Evolutionary conservation across 139 green algal species (phyloP).

Genomic region (Volvox reticuliferus): DNA sequence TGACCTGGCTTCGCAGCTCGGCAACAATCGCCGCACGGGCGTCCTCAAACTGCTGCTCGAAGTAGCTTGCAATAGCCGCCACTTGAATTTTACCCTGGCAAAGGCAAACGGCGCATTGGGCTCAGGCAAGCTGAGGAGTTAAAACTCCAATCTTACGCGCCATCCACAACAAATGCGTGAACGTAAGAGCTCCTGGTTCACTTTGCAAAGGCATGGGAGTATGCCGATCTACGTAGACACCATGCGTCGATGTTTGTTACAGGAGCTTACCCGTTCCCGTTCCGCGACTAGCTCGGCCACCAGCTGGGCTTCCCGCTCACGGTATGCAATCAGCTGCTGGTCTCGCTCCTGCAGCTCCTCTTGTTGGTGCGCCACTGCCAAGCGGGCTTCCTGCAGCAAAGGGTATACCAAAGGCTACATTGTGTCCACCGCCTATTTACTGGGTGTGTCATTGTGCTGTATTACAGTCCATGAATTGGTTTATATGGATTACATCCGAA

Average conservation of each 20-base stretch:
- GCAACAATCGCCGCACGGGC: neutral
- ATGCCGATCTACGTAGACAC: neutral
- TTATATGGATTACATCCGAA: too few relatives aligned
- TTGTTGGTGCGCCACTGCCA: constrained; percentile 42
- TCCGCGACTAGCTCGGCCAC: neutral
- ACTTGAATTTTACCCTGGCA: neutral
- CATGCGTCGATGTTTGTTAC: neutral
- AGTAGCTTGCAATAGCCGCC: neutral
- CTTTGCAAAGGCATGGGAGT: too few relatives aligned
- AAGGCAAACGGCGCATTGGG: too few relatives aligned
- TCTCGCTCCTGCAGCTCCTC: constrained; percentile 18
- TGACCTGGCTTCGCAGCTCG: neutral
- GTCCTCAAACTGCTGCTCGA: constrained; percentile 17
- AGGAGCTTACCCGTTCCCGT: neutral
- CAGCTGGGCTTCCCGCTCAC: neutral
- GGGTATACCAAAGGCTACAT: too few relatives aligned
- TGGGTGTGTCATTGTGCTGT: too few relatives aligned
- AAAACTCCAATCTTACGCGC: neutral
- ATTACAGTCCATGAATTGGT: too few relatives aligned
- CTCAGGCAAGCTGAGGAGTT: neutral
- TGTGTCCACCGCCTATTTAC: too few relatives aligned
- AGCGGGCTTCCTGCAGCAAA: constrained; percentile 13
- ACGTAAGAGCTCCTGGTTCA: too few relatives aligned
- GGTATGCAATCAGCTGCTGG: neutral
- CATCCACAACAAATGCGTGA: neutral